Percentiles rank a stretch among this genome's conserved stretches.
Conservation (phyloP, 345 rosid genomes). For the Corymbia maculata region DNA sequence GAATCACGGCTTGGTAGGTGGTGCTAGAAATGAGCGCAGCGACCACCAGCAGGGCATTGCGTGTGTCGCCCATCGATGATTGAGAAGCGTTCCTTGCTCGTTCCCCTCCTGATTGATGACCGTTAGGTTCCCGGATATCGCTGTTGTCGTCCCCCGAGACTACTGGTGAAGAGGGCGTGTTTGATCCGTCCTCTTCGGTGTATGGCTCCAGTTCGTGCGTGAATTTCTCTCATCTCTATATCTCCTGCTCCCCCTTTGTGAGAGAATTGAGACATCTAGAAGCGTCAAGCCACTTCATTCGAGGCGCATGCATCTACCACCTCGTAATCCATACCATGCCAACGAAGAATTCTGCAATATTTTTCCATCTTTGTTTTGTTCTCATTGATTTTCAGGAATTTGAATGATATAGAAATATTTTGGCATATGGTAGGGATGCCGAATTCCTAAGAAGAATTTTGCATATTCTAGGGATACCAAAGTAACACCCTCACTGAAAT, state of each 20-base stretch:
- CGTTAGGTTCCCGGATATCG: neutral
- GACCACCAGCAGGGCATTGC: neutral
- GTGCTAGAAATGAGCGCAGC: neutral
- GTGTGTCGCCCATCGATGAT: neutral
- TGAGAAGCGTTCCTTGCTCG: neutral
- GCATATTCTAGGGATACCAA: neutral
- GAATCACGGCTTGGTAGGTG: neutral
- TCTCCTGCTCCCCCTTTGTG: neutral
- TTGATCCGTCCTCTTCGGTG: neutral
- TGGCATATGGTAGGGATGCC: neutral
- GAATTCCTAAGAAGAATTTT: neutral
- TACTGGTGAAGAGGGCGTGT: neutral
- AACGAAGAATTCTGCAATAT: neutral
- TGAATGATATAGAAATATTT: too few relatives aligned
- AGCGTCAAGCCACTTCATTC: neutral
- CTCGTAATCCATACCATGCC: neutral
- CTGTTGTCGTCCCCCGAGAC: neutral
- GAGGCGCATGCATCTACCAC: neutral
- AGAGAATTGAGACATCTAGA: neutral
- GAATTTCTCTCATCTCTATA: neutral
- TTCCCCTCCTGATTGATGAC: neutral
- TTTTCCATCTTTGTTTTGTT: neutral
- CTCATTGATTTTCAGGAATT: neutral
- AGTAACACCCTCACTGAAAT: neutral
- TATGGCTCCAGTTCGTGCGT: neutral